Percentiles rank a stretch among this genome's conserved stretches.
phyloP scores from a whole-genome alignment of 2,329 filamentous ascomycete genomes.

The Beauveria varroae region DNA sequence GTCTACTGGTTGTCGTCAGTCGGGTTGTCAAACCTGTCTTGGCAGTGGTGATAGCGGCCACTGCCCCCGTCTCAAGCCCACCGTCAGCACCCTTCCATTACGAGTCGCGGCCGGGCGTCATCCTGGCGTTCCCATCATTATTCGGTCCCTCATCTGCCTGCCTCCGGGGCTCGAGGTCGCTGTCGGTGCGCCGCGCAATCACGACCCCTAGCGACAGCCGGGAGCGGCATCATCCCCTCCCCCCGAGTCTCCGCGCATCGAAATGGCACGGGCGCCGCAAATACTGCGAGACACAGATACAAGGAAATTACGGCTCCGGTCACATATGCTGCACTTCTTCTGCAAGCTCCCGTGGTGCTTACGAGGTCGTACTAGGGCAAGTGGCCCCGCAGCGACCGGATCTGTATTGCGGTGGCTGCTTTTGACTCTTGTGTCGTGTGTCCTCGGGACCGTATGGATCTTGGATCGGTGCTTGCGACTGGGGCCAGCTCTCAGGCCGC shows the following conservation, averaged over 20 bases:
- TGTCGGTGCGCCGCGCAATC: neutral
- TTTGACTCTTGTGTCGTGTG: neutral
- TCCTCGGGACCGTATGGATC: slow-evolving; percentile 2
- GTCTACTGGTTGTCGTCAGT: neutral
- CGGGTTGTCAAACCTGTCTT: neutral
- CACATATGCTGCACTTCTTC: neutral
- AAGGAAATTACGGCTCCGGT: neutral
- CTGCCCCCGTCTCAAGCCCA: neutral
- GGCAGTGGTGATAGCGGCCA: neutral
- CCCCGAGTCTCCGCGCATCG: neutral
- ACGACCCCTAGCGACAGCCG: neutral
- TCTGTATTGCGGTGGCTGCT: neutral
- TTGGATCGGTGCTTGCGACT: slow-evolving; percentile 6
- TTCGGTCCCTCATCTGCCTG: neutral
- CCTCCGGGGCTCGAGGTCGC: neutral
- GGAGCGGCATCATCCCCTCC: neutral
- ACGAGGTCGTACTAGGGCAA: neutral
- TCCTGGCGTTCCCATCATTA: neutral
- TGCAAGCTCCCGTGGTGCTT: neutral
- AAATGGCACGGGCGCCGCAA: neutral
- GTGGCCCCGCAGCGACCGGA: neutral
- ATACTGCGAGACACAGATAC: neutral
- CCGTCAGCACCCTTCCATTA: neutral
- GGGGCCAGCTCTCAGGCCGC: slow-evolving; percentile 7
- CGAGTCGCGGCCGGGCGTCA: neutral